Evolutionary conservation across 176 grass and related monocot genomes (phyloP).

Genomic region (Oryza coarctata): DNA sequence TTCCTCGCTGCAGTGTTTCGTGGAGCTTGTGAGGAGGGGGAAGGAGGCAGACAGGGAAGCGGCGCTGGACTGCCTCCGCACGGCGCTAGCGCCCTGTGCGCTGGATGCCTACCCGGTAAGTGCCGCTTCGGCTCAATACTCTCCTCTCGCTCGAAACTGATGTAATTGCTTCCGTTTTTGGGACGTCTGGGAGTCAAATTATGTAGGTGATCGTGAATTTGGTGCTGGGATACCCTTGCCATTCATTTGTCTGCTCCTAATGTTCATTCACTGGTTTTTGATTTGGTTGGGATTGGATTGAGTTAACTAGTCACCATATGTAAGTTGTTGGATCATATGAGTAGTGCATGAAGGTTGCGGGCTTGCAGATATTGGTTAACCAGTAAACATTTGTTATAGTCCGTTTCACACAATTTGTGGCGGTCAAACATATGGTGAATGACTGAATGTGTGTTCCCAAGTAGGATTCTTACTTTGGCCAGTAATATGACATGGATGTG

Average conservation of each 20-base stretch:
- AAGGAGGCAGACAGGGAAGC: slow-evolving; percentile 63
- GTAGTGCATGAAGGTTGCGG: not conserved
- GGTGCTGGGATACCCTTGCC: not conserved
- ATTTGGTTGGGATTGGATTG: not conserved
- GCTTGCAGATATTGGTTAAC: not conserved
- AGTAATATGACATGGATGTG: not conserved
- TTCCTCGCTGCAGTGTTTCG: slow-evolving; percentile 69
- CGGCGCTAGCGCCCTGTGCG: slow-evolving; percentile 77
- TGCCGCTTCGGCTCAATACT: not conserved
- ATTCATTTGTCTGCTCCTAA: not conserved
- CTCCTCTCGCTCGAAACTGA: not conserved
- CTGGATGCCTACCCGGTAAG: slow-evolving; percentile 92
- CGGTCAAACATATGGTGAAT: slow-evolving; percentile 5
- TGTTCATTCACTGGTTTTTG: not conserved
- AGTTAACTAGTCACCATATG: not conserved
- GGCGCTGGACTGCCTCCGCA: slow-evolving; percentile 78
- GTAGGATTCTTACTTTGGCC: not conserved
- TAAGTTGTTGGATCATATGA: slow-evolving; percentile 14
- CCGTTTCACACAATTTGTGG: not conserved
- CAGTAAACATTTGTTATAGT: not conserved
- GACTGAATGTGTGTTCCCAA: not conserved
- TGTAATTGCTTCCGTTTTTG: not conserved
- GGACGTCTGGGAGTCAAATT: not conserved
- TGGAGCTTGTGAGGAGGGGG: slow-evolving; percentile 81
- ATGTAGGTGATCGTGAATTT: not conserved